Evolutionary conservation across 2,329 filamentous ascomycete genomes (phyloP), one percentile per base, ranked within the genome.

Genomic region (Penicillium sp.): DNA sequence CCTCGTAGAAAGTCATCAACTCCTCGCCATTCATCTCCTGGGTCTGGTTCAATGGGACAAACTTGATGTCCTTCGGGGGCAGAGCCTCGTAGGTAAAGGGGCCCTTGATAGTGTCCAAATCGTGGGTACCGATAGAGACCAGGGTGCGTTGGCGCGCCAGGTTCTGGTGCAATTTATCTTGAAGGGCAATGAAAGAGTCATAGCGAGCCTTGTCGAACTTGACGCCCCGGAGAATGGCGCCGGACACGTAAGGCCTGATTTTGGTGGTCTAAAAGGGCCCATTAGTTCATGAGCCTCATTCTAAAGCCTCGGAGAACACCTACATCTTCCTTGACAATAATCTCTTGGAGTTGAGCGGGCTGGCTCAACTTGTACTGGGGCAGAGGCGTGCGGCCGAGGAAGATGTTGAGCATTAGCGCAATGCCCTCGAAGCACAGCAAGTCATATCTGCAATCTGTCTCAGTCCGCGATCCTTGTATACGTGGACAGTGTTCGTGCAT

Each of bases 341-440:
- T 88, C 46, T 82, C 87, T 70, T 95, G 81, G 50, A 92, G 72
- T 69, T 91, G 78, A 53, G 83, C 76, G 13, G 92, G 88, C 58
- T 86, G 77, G 56, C 84, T 81, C 46, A 95, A 74, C 62, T 78
- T 80, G 78, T 89, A 97, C 61, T 89, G 88, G 49, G 95, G 93
- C 35, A 89, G 78, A 27, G 83, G 73, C 48, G 81, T 77, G 64
- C 84, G 87, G 57, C 84, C 88, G 58, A 88, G 79, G 82, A 98
- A 97, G 72, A 97, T 88, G 72, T 95, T 95, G 61, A 97, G 81
- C 81, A 95, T 95, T 70, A 95, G 81, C 59, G 89, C 87, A 68
- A 97, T 95, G 54, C 92, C 92, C 76, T 97, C 93, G 75, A 95
- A 95, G 75, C 92, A 97, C 48, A 98, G 83, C 85, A 97, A 90